These are phyloP conservation scores for Dendrobium officinale DNA, from an alignment of 106 monocot species.

Conservation along the genomic window DNA sequence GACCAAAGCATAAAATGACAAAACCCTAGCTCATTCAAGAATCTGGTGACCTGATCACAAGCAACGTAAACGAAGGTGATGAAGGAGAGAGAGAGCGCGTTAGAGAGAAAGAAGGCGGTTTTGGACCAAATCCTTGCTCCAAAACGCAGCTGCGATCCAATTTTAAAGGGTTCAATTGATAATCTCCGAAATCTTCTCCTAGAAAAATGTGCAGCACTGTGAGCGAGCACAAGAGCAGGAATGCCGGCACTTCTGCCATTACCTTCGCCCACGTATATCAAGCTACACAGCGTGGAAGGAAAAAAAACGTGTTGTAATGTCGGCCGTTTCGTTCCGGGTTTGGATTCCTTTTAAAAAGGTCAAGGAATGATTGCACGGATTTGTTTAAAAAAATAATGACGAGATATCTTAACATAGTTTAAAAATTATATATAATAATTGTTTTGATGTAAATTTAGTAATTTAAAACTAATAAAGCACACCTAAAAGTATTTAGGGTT, in stretches of 20 bases:
- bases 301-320: too few relatives aligned
- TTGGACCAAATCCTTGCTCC: background rate
- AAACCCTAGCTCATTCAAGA: background rate
- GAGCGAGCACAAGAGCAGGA: background rate
- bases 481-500: too few relatives aligned
- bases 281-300: background rate
- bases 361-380: too few relatives aligned
- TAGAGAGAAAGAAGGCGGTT: too few relatives aligned
- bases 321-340: too few relatives aligned
- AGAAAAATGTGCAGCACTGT: background rate
- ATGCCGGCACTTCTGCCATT: background rate
- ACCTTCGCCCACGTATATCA: background rate
- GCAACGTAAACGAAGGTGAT: background rate
- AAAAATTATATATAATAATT: too few relatives aligned
- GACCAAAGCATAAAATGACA: background rate
- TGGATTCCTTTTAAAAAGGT: too few relatives aligned
- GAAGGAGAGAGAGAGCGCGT: background rate
- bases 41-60: background rate
- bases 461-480: too few relatives aligned
- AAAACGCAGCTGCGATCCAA: background rate
- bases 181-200: background rate
- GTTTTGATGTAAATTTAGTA: too few relatives aligned
- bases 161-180: background rate
- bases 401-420: too few relatives aligned
- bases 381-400: too few relatives aligned